Conservation (phyloP, 495 filamentous ascomycete genomes). For the Evernia prunastri region DNA sequence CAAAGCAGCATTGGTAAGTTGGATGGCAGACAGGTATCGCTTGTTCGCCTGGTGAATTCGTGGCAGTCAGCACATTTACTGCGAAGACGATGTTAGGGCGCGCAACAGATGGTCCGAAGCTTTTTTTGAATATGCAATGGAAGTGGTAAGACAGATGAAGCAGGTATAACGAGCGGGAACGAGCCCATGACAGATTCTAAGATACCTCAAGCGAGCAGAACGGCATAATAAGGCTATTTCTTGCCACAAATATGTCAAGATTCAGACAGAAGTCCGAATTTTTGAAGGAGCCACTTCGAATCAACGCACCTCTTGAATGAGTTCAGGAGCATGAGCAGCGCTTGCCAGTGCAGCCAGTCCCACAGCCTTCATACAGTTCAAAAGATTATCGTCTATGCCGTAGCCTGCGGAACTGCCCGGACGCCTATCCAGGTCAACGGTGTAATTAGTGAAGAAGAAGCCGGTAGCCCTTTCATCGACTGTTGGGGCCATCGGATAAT, state of each 20-base stretch:
- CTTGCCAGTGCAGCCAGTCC: conserved; percentile 32
- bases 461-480: background rate
- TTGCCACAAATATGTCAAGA: too few relatives aligned
- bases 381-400: conserved; percentile 24
- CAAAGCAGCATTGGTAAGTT: conserved; percentile 47
- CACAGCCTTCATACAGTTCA: conserved; percentile 30
- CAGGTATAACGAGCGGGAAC: background rate
- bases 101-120: background rate
- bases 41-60: background rate
- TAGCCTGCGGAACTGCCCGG: background rate
- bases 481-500: background rate
- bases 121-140: background rate
- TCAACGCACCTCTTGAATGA: conserved; percentile 24
- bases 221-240: too few relatives aligned
- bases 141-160: background rate
- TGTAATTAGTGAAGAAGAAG: background rate
- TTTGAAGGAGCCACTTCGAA: conserved; percentile 25
- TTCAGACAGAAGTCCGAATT: background rate
- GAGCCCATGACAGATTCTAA: background rate
- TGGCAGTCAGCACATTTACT: background rate
- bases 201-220: too few relatives aligned
- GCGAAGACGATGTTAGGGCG: background rate
- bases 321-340: conserved; percentile 20
- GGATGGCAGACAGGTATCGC: conserved; percentile 46
- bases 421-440: background rate